Conservation (phyloP, 1,284 basidiomycete species). For the Sparassis latifolia region DNA sequence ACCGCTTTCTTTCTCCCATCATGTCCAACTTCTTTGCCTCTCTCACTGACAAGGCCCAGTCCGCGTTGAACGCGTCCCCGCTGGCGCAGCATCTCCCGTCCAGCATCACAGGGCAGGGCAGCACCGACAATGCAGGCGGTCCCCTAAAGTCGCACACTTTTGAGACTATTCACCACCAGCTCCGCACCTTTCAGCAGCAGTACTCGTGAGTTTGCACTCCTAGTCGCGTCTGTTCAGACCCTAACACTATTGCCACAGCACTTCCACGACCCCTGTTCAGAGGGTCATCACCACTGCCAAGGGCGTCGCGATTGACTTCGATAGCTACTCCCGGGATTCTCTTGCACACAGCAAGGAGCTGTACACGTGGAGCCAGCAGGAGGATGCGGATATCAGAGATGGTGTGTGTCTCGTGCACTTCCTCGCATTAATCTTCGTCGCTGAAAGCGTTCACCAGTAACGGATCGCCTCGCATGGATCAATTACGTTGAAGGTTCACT, state of each 20-base stretch:
- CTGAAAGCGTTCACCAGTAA: constrained; percentile 35
- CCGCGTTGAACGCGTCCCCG: constrained; percentile 51
- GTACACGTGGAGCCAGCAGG: constrained; percentile 72
- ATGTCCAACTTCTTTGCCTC: constrained; percentile 62
- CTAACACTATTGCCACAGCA: constrained; percentile 17
- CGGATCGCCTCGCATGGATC: constrained; percentile 72
- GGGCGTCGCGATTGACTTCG: constrained; percentile 66
- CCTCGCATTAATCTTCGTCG: constrained; percentile 1
- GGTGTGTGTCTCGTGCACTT: constrained; percentile 34
- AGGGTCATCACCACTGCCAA: constrained; percentile 73
- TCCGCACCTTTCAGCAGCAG: constrained; percentile 66
- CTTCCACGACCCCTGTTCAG: constrained; percentile 55
- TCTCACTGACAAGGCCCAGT: constrained; percentile 69
- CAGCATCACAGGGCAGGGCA: constrained; percentile 26
- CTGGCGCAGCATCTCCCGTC: constrained; percentile 45
- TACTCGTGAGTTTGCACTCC: constrained; percentile 48
- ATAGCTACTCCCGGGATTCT: constrained; percentile 54
- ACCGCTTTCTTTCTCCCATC: constrained; percentile 5
- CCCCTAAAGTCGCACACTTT: constrained; percentile 37
- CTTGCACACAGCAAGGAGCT: constrained; percentile 75
- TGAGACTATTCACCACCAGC: constrained; percentile 61
- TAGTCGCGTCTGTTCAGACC: too few species aligned
- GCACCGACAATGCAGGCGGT: constrained; percentile 24
- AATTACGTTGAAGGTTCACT: constrained; percentile 70
- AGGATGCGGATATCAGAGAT: constrained; percentile 67